Conservation (phyloP, 2,329 filamentous ascomycete species). For the Xylaria sp. region DNA sequence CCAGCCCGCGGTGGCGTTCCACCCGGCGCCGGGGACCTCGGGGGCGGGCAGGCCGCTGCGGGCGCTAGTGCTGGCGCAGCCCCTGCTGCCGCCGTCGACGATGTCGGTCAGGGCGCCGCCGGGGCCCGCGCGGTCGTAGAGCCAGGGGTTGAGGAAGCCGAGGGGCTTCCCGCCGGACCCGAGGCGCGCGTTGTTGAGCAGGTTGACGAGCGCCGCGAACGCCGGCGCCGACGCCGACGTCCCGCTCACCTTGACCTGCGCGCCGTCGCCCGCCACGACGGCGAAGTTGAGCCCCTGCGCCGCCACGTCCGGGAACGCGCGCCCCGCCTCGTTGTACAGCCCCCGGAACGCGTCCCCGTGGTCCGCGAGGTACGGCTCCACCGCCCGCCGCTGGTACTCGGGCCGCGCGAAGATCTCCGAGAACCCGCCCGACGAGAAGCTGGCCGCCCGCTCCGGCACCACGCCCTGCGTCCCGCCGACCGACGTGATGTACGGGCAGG, state of each 20-base stretch:
- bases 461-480: conserved; percentile 59
- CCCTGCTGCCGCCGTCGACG: conserved; percentile 36
- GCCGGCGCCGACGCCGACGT: conserved; percentile 62
- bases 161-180: conserved; percentile 54
- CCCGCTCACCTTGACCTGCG: conserved; percentile 42
- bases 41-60: conserved; percentile 33
- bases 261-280: conserved; percentile 33
- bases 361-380: conserved; percentile 45
- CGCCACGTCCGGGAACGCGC: conserved; percentile 64
- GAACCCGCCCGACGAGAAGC: conserved; percentile 57
- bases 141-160: conserved; percentile 65
- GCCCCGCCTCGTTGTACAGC: conserved; percentile 50
- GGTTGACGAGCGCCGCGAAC: conserved; percentile 63
- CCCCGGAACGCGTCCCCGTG: conserved; percentile 44
- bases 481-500: conserved; percentile 60
- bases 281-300: conserved; percentile 50
- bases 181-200: conserved; percentile 66
- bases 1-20: conserved; percentile 48
- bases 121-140: conserved; percentile 47
- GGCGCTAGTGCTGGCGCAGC: conserved; percentile 38
- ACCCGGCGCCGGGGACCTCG: conserved; percentile 40
- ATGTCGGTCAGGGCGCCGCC: conserved; percentile 42
- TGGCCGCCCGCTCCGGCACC: conserved; percentile 54
- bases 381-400: conserved; percentile 49
- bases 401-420: conserved; percentile 50